Percentiles rank a stretch among this genome's conserved stretches.
Conservation (phyloP, 106 monocot genomes). For the Dendrobium chrysotoxum region DNA sequence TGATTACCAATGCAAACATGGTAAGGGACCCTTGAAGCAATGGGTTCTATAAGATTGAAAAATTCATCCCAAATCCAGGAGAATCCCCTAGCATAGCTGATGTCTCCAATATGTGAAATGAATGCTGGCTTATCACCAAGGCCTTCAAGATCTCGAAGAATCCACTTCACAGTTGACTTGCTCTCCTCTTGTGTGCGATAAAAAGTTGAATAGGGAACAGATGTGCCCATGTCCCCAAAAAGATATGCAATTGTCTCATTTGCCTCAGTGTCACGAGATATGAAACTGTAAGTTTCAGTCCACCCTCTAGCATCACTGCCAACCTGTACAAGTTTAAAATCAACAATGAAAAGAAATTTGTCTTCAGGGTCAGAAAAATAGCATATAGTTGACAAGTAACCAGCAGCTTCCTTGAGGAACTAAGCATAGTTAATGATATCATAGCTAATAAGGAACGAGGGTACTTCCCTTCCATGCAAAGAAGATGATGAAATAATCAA, state of each 20-base stretch:
- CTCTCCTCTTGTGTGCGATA: conserved; percentile 78
- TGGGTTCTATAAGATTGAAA: conserved; percentile 89
- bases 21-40: conserved; percentile 71
- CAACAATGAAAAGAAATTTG: not conserved
- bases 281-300: conserved; percentile 64
- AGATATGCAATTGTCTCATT: conserved; percentile 79
- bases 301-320: conserved; percentile 79
- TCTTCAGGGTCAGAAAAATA: not conserved
- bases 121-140: conserved; percentile 72
- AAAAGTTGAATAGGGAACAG: conserved; percentile 71
- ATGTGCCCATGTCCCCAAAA: conserved; percentile 95
- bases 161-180: conserved; percentile 76
- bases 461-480: not conserved
- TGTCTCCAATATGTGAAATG: conserved; percentile 97
- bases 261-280: conserved; percentile 62
- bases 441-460: not conserved
- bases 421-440: not conserved
- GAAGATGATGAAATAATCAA: not conserved
- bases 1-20: conserved; percentile 96
- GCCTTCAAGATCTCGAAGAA: conserved; percentile 73
- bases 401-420: not conserved
- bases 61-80: conserved; percentile 98
- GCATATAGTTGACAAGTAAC: not conserved
- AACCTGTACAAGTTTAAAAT: conserved; percentile 37
- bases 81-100: conserved; percentile 90